Evolutionary conservation across 305 asterid genomes (phyloP).

Genomic region (Plantago coronopus): DNA sequence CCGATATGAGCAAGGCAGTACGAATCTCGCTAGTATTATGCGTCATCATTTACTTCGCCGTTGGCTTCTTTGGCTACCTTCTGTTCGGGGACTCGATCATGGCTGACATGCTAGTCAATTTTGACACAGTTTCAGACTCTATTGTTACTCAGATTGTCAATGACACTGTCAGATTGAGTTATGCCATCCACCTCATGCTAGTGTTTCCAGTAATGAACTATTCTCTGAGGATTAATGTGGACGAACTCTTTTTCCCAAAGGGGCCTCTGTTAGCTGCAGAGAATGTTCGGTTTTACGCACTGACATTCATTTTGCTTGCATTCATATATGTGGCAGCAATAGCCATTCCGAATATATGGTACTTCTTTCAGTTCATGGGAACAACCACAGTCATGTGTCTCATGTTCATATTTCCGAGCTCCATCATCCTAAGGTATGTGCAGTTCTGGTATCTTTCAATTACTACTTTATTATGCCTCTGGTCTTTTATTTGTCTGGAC

Average conservation of each 20-base stretch:
- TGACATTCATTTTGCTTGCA: conserved; percentile 51
- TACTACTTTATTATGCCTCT: no score
- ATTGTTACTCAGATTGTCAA: conserved; percentile 41
- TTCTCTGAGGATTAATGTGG: conserved; percentile 71
- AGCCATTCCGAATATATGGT: conserved; percentile 85
- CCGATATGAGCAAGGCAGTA: conserved; percentile 88
- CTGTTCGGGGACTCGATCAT: conserved; percentile 87
- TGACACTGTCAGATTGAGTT: conserved; percentile 67
- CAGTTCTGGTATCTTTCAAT: background rate
- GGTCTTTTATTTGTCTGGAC: background rate
- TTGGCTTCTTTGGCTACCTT: conserved; percentile 90
- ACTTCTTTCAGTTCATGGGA: conserved; percentile 95
- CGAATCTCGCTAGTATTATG: conserved; percentile 64
- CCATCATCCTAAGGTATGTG: conserved; percentile 69
- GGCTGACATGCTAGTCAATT: conserved; percentile 94
- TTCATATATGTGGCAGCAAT: conserved; percentile 61
- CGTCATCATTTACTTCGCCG: conserved; percentile 65
- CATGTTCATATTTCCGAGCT: conserved; percentile 90
- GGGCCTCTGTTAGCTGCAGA: conserved; percentile 42
- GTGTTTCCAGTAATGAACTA: conserved; percentile 97
- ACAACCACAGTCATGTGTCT: conserved; percentile 83
- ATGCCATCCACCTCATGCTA: conserved; percentile 91
- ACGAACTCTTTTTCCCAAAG: conserved; percentile 72
- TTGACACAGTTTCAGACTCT: conserved; percentile 61
- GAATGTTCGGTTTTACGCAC: conserved; percentile 43